Evolutionary conservation across 345 rosid species (phyloP).

Genomic region (Aquilaria yunnanensis): DNA sequence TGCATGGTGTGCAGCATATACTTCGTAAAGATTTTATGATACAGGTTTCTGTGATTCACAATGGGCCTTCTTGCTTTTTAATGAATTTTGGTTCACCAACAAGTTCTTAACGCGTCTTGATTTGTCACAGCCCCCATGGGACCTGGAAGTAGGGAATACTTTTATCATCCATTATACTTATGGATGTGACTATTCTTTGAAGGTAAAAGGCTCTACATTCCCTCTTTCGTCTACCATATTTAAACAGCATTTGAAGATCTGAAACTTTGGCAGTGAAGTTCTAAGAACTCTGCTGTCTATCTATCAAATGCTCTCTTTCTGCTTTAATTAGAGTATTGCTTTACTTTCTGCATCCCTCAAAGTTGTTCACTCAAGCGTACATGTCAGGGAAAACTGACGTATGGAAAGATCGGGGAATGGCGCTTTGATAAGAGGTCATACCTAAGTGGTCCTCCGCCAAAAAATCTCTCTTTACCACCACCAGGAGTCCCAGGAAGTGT

Average conservation of each 20-base stretch:
- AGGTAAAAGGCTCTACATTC: conserved; percentile 29
- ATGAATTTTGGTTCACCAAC: not conserved
- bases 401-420: conserved; percentile 81
- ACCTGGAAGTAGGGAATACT: conserved; percentile 51
- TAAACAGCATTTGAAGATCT: no score
- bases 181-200: conserved; percentile 60
- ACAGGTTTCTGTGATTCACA: conserved; percentile 39
- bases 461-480: conserved; percentile 68
- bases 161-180: conserved; percentile 73
- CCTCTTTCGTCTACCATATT: no score
- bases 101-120: not conserved
- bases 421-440: conserved; percentile 70
- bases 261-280: no score
- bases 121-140: conserved; percentile 73
- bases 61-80: conserved; percentile 8
- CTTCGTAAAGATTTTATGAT: conserved; percentile 68
- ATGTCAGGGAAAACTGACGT: conserved; percentile 54
- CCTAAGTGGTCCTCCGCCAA: conserved; percentile 64
- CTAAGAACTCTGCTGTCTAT: not conserved
- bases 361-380: conserved; percentile 5
- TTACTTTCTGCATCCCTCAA: not conserved
- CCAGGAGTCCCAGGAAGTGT: conserved; percentile 78
- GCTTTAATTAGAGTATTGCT: not conserved
- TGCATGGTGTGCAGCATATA: conserved; percentile 57
- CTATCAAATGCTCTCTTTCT: not conserved